Evolutionary conservation across 495 filamentous ascomycete genomes (phyloP).

Genomic region (Rostrohypoxylon terebratum): DNA sequence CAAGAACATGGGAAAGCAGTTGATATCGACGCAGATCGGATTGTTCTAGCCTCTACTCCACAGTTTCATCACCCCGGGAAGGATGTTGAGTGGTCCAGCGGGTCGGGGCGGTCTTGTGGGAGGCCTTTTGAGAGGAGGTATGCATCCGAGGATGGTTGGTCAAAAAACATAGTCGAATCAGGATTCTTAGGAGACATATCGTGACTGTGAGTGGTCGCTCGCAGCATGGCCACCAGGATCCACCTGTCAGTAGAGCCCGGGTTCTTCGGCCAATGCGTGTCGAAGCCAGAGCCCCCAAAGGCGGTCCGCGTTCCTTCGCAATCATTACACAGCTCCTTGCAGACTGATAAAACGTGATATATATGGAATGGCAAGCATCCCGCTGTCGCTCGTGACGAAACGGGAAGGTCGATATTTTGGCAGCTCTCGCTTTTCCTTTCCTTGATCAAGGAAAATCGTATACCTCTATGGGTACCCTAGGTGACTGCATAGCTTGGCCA

Average conservation of each 20-base stretch:
- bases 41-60: constrained; percentile 3
- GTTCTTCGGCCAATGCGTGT: constrained; percentile 20
- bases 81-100: constrained; percentile 2
- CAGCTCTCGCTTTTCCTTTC: neutral
- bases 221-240: constrained; percentile 24
- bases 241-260: constrained; percentile 21
- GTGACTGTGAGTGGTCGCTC: constrained; percentile 6
- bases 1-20: neutral
- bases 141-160: neutral
- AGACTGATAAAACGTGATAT: neutral
- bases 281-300: constrained; percentile 9
- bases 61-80: constrained; percentile 13
- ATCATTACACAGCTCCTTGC: constrained; percentile 26
- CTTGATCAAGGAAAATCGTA: neutral
- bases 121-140: neutral
- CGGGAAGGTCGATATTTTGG: constrained; percentile 11
- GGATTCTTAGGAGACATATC: neutral
- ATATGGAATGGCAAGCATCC: constrained; percentile 1
- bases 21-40: neutral
- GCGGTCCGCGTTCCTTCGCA: constrained; percentile 2
- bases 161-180: neutral
- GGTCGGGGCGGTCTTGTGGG: constrained; percentile 6
- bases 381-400: constrained; percentile 5
- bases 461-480: neutral
- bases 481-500: constrained; percentile 1